phyloP scores from a whole-genome alignment of 352 stramenopile species.

The Pythium utonaiense region DNA sequence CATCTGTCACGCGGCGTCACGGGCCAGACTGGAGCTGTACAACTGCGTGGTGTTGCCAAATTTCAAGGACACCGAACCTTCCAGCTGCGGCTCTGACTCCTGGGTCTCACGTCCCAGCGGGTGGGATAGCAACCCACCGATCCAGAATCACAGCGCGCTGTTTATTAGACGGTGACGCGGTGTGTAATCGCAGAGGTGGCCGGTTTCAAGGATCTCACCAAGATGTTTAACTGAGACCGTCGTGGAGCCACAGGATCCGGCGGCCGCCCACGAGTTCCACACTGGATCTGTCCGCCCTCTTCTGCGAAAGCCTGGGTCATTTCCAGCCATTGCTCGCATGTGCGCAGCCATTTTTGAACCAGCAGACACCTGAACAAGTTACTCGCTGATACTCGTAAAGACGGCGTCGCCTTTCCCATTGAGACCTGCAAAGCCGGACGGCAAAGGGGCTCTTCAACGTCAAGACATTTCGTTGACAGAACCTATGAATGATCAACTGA shows the following conservation, averaged over 20 bases:
- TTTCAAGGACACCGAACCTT: neutral
- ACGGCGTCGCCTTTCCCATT: neutral
- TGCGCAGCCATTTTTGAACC: no score
- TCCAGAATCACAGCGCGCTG: neutral
- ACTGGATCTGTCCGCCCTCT: constrained; percentile 15
- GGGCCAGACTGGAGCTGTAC: neutral
- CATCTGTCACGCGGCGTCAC: neutral
- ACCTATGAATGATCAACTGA: neutral
- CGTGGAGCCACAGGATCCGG: neutral
- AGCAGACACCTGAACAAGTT: neutral
- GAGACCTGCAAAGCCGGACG: neutral
- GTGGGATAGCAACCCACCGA: neutral
- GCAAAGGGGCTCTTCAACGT: neutral
- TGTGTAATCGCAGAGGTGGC: constrained; percentile 11
- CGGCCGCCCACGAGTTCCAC: constrained; percentile 2
- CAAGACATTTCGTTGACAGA: neutral
- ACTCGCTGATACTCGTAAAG: neutral
- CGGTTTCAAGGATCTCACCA: constrained; percentile 15
- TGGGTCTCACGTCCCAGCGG: neutral
- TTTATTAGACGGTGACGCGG: neutral
- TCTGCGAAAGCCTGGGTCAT: no score
- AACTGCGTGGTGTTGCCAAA: neutral
- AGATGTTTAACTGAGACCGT: constrained; percentile 7
- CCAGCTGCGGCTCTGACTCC: neutral
- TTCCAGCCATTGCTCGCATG: no score